phyloP scores from a whole-genome alignment of 2,329 filamentous ascomycete genomes.

The Cytospora piceae region DNA sequence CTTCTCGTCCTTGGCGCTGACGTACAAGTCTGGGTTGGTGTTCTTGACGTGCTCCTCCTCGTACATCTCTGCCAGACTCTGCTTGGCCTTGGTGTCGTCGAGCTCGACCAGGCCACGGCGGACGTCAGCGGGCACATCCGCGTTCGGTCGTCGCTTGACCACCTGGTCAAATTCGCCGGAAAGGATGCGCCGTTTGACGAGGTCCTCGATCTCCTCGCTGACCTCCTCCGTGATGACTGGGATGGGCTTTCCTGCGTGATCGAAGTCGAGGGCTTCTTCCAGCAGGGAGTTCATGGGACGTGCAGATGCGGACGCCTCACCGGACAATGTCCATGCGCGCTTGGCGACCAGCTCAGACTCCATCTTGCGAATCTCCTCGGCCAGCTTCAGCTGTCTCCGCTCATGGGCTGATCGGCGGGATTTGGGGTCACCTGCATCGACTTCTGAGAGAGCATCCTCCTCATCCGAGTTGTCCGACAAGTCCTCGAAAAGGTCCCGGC shows the following conservation, averaged over 20 bases:
- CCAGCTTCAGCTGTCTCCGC: conserved; percentile 80
- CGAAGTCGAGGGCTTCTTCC: conserved; percentile 94
- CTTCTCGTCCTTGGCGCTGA: conserved; percentile 83
- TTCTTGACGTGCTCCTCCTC: conserved; percentile 87
- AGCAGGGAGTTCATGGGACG: conserved; percentile 89
- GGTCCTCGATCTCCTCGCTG: conserved; percentile 86
- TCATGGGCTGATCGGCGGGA: conserved; percentile 85
- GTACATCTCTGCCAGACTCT: conserved; percentile 89
- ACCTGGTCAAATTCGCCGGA: conserved; percentile 93
- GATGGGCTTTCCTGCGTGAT: conserved; percentile 91
- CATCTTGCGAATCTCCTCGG: conserved; percentile 87
- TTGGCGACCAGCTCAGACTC: conserved; percentile 89
- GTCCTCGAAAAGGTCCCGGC: conserved; percentile 89
- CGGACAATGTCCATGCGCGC: conserved; percentile 85
- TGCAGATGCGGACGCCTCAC: conserved; percentile 82
- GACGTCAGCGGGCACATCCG: conserved; percentile 61
- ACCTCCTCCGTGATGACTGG: conserved; percentile 91
- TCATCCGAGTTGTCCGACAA: conserved; percentile 67
- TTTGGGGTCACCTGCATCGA: conserved; percentile 69
- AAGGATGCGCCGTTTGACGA: conserved; percentile 92
- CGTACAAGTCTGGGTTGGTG: conserved; percentile 75
- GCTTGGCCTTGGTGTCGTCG: conserved; percentile 84
- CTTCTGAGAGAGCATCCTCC: conserved; percentile 66
- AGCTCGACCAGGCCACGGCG: conserved; percentile 78
- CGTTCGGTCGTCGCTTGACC: conserved; percentile 76